Evolutionary conservation across 23 red algal genomes (phyloP).

Genomic region (Gracilaria domingensis): DNA sequence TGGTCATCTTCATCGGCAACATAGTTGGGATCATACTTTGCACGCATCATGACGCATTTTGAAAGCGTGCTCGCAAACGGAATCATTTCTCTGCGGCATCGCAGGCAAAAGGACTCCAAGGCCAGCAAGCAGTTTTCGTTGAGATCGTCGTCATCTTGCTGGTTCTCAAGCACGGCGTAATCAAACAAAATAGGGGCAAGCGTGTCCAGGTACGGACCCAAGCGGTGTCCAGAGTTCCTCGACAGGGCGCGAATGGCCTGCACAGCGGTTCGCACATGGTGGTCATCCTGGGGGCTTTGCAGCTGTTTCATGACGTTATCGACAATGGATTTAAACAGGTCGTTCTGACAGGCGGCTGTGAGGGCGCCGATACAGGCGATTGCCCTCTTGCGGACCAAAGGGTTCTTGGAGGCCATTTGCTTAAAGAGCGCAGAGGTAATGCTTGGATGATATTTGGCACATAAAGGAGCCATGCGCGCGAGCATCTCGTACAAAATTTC

Average conservation of each 20-base stretch:
- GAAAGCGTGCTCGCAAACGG: constrained; percentile 40
- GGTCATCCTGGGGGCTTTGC: neutral
- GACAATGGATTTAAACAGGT: constrained; percentile 57
- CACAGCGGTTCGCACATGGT: constrained; percentile 49
- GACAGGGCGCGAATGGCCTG: constrained; percentile 63
- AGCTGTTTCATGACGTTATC: constrained; percentile 36
- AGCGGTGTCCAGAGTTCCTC: constrained; percentile 56
- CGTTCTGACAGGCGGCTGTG: constrained; percentile 28
- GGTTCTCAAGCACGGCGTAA: constrained; percentile 12
- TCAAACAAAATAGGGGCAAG: constrained; percentile 73
- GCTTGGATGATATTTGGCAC: constrained; percentile 22
- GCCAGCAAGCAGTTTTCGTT: constrained; percentile 62
- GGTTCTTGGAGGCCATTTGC: constrained; percentile 29
- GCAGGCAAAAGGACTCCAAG: constrained; percentile 59
- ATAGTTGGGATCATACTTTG: constrained; percentile 89
- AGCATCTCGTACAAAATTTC: constrained; percentile 81
- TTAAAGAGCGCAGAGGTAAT: constrained; percentile 57
- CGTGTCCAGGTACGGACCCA: constrained; percentile 40
- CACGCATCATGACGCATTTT: constrained; percentile 34
- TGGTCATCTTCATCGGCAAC: constrained; percentile 57
- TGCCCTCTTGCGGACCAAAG: constrained; percentile 66
- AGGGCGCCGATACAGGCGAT: constrained; percentile 59
- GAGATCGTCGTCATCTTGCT: constrained; percentile 66
- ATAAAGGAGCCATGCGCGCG: constrained; percentile 28
- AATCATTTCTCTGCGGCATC: constrained; percentile 65